These are phyloP conservation scores for Thuja plicata DNA, from an alignment of 83 land plant species.

Conservation along the genomic window DNA sequence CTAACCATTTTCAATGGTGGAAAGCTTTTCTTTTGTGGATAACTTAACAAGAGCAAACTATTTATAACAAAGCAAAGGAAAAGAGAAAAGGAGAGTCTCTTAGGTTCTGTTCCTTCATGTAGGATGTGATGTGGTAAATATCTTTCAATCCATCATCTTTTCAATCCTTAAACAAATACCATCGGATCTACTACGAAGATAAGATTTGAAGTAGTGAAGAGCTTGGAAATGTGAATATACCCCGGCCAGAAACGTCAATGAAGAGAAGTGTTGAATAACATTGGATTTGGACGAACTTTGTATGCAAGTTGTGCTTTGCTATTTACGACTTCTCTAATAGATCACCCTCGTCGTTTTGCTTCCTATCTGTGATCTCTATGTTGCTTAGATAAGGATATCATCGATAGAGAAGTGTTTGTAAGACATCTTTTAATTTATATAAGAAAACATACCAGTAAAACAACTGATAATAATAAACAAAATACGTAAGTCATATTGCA, in stretches of 20 bases:
- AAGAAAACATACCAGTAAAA: background rate
- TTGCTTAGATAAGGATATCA: background rate
- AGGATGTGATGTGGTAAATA: background rate
- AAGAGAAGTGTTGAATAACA: too few relatives aligned
- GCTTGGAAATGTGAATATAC: background rate
- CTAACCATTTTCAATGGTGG: background rate
- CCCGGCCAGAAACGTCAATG: too few relatives aligned
- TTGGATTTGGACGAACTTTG: too few relatives aligned
- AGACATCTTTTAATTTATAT: background rate
- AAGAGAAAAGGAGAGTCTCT: background rate
- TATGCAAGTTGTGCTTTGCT: background rate
- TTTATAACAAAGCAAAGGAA: background rate
- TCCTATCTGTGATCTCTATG: background rate
- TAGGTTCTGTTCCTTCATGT: background rate
- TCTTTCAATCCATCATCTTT: background rate
- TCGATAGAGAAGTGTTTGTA: background rate
- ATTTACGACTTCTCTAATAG: background rate
- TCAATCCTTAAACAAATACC: background rate
- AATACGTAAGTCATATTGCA: background rate
- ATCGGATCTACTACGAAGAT: background rate
- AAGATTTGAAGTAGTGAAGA: background rate
- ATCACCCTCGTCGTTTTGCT: background rate
- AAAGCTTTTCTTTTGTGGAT: background rate
- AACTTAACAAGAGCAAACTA: background rate
- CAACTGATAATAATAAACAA: too few relatives aligned